A percentile compares a stretch with the other conserved stretches of the same genome.
Evolutionary conservation across 129 eudicot species (phyloP).

Genomic region (Glebionis coronaria): DNA sequence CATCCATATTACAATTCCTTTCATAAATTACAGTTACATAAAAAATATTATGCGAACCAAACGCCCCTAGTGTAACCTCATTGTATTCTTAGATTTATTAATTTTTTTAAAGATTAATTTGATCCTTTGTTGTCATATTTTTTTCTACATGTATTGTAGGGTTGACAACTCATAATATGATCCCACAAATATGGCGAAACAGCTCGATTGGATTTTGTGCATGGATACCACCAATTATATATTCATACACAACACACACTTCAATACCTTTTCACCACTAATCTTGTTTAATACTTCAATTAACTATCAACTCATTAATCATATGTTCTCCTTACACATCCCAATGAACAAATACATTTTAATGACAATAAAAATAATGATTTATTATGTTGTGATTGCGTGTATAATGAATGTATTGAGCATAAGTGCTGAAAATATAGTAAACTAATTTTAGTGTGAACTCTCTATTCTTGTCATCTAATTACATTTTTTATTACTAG

Average conservation of each 20-base stretch:
- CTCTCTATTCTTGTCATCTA: not conserved
- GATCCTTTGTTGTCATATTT: not conserved
- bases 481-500: too few relatives aligned
- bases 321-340: conserved; percentile 9
- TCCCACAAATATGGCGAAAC: conserved; percentile 52
- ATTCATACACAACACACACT: conserved; percentile 13
- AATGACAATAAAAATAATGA: not conserved
- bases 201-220: conserved; percentile 74
- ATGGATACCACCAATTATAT: conserved; percentile 22
- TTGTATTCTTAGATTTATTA: too few relatives aligned
- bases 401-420: not conserved
- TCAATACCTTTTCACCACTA: not conserved
- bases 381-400: not conserved
- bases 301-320: conserved; percentile 10
- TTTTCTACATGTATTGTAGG: not conserved
- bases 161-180: conserved; percentile 1
- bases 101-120: too few relatives aligned
- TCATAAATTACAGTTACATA: too few relatives aligned
- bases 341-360: not conserved
- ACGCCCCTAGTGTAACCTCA: too few relatives aligned
- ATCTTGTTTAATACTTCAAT: not conserved
- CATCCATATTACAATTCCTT: too few relatives aligned
- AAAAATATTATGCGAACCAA: too few relatives aligned
- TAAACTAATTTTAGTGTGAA: not conserved
- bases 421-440: too few relatives aligned